Conservation (phyloP, 108 stramenopile genomes). For the Cyclostephanos tholiformis region DNA sequence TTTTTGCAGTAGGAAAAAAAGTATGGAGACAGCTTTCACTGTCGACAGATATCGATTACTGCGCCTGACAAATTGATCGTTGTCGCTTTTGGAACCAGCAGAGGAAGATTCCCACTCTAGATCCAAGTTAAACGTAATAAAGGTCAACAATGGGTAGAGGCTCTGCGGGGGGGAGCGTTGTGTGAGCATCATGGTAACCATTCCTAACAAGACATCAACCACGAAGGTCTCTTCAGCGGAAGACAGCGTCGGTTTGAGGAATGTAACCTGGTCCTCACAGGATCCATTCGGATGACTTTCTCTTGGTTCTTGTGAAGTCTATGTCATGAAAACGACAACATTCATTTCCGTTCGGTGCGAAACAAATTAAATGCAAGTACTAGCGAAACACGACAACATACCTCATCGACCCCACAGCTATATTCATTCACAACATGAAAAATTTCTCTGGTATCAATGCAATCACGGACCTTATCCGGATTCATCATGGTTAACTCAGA, state of each 20-base stretch:
- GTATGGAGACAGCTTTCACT: constrained; percentile 43
- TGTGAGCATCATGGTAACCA: constrained; percentile 55
- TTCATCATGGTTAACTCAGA: constrained; percentile 53
- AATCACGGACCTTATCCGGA: constrained; percentile 69
- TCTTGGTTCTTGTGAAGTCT: background rate
- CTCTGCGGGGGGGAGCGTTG: constrained; percentile 40
- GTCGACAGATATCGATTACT: constrained; percentile 34
- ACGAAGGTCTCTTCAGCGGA: constrained; percentile 46
- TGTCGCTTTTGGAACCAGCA: constrained; percentile 10
- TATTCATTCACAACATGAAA: constrained; percentile 53
- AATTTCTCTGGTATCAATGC: constrained; percentile 55
- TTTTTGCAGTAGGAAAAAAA: constrained; percentile 50
- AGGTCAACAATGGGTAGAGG: constrained; percentile 54
- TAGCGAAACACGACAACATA: constrained; percentile 11
- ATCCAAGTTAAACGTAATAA: constrained; percentile 60
- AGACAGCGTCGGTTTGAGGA: constrained; percentile 22
- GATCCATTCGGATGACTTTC: background rate
- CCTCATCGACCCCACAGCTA: constrained; percentile 29
- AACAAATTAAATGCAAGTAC: constrained; percentile 16
- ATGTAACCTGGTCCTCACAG: constrained; percentile 13
- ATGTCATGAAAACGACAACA: background rate
- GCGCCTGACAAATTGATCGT: constrained; percentile 11
- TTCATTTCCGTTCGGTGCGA: background rate
- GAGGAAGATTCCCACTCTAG: constrained; percentile 54
- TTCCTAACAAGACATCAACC: constrained; percentile 60